A percentile compares a stretch with the other conserved stretches of the same genome.
Evolutionary conservation across 129 eudicot species (phyloP).

Genomic region (Apium graveolens): DNA sequence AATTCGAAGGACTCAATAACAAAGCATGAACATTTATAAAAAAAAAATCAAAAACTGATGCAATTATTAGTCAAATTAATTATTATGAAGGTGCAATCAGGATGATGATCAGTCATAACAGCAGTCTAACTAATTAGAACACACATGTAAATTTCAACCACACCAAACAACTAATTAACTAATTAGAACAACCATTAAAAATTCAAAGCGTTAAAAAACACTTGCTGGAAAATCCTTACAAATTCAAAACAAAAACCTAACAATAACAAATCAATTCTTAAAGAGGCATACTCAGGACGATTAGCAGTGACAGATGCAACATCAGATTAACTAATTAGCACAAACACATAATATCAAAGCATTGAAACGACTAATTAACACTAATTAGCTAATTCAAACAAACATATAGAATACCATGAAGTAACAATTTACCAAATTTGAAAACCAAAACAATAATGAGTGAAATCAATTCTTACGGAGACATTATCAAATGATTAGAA

Average conservation of each 20-base stretch:
- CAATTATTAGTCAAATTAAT: no score
- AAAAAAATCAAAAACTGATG: no score
- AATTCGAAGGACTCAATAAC: no score
- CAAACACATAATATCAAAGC: neutral
- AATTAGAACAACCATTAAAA: neutral
- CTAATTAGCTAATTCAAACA: neutral
- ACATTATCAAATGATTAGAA: conserved; percentile 77
- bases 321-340: conserved; percentile 21
- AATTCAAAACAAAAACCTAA: neutral
- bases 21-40: no score
- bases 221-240: no score
- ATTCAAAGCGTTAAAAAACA: no score
- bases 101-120: no score
- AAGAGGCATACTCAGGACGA: neutral
- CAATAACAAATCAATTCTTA: neutral
- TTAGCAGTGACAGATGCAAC: conserved; percentile 52
- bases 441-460: neutral
- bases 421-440: neutral
- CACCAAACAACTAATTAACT: neutral
- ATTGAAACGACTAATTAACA: neutral
- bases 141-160: no score
- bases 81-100: no score
- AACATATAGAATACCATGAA: neutral
- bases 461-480: conserved; percentile 35
- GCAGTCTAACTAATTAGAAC: no score